phyloP scores from a whole-genome alignment of 148 eudicot genomes.

The Spergularia marina region DNA sequence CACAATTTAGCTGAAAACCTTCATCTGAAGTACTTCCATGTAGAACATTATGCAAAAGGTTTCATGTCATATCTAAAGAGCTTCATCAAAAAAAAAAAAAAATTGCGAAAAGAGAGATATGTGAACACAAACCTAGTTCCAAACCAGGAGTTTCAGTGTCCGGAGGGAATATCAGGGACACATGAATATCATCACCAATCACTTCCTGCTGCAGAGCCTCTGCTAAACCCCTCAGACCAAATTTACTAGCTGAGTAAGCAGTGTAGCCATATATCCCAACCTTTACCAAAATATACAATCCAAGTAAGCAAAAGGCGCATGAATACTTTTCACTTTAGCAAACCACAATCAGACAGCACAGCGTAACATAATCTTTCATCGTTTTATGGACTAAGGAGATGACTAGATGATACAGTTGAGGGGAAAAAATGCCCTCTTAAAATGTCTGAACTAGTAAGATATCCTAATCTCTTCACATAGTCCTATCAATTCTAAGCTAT shows the following conservation, averaged over 20 bases:
- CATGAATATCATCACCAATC: slow-evolving; percentile 72
- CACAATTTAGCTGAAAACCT: background rate
- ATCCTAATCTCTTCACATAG: background rate
- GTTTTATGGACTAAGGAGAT: background rate
- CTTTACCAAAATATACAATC: slow-evolving; percentile 32
- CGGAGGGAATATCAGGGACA: slow-evolving; percentile 87
- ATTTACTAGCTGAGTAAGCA: slow-evolving; percentile 94
- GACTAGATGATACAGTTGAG: background rate
- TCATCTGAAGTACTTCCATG: background rate
- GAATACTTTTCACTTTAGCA: background rate
- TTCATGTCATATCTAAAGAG: background rate
- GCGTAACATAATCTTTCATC: background rate
- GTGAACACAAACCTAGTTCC: slow-evolving; percentile 48
- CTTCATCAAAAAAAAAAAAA: background rate
- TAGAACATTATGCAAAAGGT: background rate
- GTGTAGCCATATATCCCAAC: slow-evolving; percentile 94
- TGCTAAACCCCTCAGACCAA: slow-evolving; percentile 88
- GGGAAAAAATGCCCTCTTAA: background rate
- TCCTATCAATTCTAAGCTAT: background rate
- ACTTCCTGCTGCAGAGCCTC: slow-evolving; percentile 94
- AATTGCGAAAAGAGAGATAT: background rate
- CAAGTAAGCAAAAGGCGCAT: background rate
- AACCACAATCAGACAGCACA: background rate
- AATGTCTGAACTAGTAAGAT: background rate
- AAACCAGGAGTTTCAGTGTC: slow-evolving; percentile 94